Conservation (phyloP, 2,329 filamentous ascomycete genomes). For the Nemania sp. region DNA sequence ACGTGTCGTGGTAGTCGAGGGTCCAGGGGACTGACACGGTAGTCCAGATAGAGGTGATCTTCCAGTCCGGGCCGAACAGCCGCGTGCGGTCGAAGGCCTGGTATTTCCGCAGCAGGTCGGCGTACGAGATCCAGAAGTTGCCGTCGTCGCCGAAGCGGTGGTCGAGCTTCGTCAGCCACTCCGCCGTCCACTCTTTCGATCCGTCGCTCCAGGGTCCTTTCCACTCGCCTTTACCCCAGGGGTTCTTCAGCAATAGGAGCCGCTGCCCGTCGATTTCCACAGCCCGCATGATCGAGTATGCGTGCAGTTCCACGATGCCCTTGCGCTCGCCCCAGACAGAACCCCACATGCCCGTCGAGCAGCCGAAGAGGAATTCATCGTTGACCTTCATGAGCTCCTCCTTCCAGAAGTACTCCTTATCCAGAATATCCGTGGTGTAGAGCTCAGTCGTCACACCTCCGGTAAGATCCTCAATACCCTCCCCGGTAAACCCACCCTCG, state of each 20-base stretch:
- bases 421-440: conserved; percentile 75
- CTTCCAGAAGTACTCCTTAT: conserved; percentile 82
- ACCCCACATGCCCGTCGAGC: conserved; percentile 64
- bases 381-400: conserved; percentile 84
- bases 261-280: conserved; percentile 71
- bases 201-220: conserved; percentile 85
- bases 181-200: conserved; percentile 84
- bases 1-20: conserved; percentile 65
- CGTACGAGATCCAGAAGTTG: conserved; percentile 71
- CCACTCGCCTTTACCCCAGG: conserved; percentile 86
- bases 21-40: conserved; percentile 68
- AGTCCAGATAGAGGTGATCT: conserved; percentile 61
- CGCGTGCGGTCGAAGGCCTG: conserved; percentile 69
- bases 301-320: conserved; percentile 69
- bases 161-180: conserved; percentile 78
- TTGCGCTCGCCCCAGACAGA: conserved; percentile 61
- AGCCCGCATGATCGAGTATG: conserved; percentile 70
- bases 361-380: conserved; percentile 78
- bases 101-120: conserved; percentile 69
- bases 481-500: conserved; percentile 73
- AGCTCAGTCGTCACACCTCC: conserved; percentile 76
- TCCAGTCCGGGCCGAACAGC: conserved; percentile 68
- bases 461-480: conserved; percentile 70
- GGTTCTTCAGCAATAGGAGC: conserved; percentile 76
- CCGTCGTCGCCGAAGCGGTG: conserved; percentile 84